Evolutionary conservation across 2,329 filamentous ascomycete genomes (phyloP).

Genomic region (Pleomassaria siparia): DNA sequence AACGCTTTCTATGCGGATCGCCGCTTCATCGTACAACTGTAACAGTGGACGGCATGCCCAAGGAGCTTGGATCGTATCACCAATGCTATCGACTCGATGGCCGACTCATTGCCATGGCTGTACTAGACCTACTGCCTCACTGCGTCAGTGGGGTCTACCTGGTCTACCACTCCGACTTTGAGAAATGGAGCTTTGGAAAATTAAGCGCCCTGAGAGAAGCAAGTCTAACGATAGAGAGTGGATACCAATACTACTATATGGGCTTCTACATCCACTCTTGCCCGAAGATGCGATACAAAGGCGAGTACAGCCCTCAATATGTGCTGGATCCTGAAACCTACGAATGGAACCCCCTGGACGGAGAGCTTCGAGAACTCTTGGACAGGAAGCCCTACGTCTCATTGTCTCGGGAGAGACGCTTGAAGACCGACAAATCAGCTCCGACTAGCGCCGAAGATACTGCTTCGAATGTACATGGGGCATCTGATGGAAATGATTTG

Average conservation of each 20-base stretch:
- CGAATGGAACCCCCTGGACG: conserved; percentile 63
- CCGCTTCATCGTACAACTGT: conserved; percentile 57
- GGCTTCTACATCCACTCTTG: conserved; percentile 82
- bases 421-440: conserved; percentile 13
- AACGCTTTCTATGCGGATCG: conserved; percentile 72
- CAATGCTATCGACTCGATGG: conserved; percentile 81
- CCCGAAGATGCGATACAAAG: conserved; percentile 83
- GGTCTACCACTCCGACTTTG: conserved; percentile 74
- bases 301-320: conserved; percentile 73
- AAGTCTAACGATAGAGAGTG: conserved; percentile 66
- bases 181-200: conserved; percentile 71
- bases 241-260: conserved; percentile 79
- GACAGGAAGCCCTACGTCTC: conserved; percentile 60
- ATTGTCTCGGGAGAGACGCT: conserved; percentile 38
- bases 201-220: conserved; percentile 74
- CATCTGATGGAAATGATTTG: conserved; percentile 13
- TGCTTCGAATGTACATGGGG: conserved; percentile 2
- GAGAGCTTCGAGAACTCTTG: conserved; percentile 52
- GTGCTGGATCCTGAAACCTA: conserved; percentile 70
- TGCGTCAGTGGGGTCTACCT: conserved; percentile 83
- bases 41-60: conserved; percentile 51
- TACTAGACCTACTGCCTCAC: conserved; percentile 75
- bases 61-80: conserved; percentile 72
- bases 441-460: conserved; percentile 2
- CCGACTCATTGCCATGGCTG: conserved; percentile 71